Evolutionary conservation across 73 alveolate species (phyloP).

Genomic region (Diophrys sp.): DNA sequence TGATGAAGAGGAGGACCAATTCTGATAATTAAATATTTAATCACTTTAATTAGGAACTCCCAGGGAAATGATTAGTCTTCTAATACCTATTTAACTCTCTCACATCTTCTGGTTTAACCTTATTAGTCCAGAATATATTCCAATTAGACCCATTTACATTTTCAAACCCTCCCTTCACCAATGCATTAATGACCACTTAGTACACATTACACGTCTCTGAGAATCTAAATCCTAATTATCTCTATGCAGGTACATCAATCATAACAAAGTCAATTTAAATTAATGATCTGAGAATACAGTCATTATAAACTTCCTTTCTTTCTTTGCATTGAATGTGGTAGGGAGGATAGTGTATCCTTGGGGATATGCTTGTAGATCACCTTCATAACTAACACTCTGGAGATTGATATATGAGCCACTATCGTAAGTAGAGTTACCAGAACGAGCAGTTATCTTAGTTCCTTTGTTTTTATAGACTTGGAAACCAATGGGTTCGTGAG

Average conservation of each 20-base stretch:
- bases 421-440: too few relatives aligned
- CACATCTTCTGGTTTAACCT: conserved; percentile 57
- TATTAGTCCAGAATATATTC: conserved; percentile 72
- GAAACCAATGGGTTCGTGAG: neutral
- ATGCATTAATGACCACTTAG: conserved; percentile 40
- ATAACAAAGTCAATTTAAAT: too few relatives aligned
- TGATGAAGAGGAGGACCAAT: too few relatives aligned
- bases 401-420: conserved; percentile 1
- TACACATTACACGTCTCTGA: neutral
- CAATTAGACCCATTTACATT: conserved; percentile 14
- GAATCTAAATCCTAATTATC: neutral
- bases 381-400: neutral
- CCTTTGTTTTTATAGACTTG: neutral
- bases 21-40: too few relatives aligned
- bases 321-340: neutral
- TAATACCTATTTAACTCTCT: conserved; percentile 58
- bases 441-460: neutral
- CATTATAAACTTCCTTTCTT: neutral
- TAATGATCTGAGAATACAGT: neutral
- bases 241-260: neutral
- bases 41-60: conserved; percentile 73
- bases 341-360: neutral
- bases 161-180: conserved; percentile 73
- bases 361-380: neutral
- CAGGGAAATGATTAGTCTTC: conserved; percentile 85